Percentiles rank a stretch among this genome's conserved stretches.
These are phyloP conservation scores for Manihot esculenta DNA, from an alignment of 441 rosid genomes.

Conservation along the genomic window DNA sequence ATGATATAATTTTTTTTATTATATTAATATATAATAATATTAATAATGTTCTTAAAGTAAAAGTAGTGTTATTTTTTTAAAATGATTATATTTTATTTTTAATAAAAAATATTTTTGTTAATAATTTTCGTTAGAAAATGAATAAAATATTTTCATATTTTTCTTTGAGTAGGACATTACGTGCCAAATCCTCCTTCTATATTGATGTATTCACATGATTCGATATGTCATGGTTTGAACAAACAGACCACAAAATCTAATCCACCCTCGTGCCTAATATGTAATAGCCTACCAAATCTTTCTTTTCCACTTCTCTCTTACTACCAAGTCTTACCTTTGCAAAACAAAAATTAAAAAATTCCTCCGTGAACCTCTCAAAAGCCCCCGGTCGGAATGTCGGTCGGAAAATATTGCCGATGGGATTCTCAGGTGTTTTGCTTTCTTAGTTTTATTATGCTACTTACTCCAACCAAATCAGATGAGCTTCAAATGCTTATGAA, in stretches of 20 bases:
- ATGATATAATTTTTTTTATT: too few relatives aligned
- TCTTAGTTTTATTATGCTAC: slow-evolving; percentile 16
- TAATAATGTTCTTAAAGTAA: too few relatives aligned
- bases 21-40: too few relatives aligned
- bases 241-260: slow-evolving; percentile 4
- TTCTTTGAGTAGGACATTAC: too few relatives aligned
- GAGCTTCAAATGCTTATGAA: slow-evolving; percentile 43
- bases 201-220: too few relatives aligned
- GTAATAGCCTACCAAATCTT: background rate
- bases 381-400: slow-evolving; percentile 29
- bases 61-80: too few relatives aligned
- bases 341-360: too few relatives aligned
- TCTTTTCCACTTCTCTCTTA: slow-evolving; percentile 22
- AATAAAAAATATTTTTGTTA: too few relatives aligned
- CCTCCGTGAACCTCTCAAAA: background rate
- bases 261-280: slow-evolving; percentile 29
- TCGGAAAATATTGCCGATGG: slow-evolving; percentile 22
- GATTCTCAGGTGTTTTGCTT: slow-evolving; percentile 16
- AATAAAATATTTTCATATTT: too few relatives aligned
- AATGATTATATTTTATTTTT: too few relatives aligned
- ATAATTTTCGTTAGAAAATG: too few relatives aligned
- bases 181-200: too few relatives aligned
- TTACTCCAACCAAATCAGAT: slow-evolving; percentile 31
- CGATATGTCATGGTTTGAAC: background rate
- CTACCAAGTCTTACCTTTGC: background rate